phyloP scores from a whole-genome alignment of 1,284 basidiomycete genomes.

The Xerocomus amazonicus region DNA sequence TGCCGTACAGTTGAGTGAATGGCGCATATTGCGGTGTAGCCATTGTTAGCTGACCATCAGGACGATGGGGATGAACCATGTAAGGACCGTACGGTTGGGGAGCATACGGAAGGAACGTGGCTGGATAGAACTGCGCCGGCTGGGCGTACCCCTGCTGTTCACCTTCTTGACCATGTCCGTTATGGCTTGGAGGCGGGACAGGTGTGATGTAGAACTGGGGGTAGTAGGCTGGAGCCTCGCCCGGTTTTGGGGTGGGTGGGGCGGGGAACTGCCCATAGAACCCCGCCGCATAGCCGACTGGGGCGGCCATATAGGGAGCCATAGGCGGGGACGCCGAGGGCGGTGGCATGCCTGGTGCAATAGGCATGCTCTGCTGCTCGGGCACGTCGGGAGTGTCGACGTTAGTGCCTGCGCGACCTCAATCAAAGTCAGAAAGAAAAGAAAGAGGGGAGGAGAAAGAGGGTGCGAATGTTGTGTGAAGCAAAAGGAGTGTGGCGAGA shows the following conservation, averaged over 20 bases:
- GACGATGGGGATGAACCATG: slow-evolving; percentile 44
- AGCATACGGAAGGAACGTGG: slow-evolving; percentile 45
- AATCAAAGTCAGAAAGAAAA: slow-evolving; percentile 39
- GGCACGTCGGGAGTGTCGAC: slow-evolving; percentile 49
- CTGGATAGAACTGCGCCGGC: slow-evolving; percentile 48
- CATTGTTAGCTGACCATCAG: slow-evolving; percentile 40
- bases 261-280: slow-evolving; percentile 51
- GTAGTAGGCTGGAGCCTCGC: slow-evolving; percentile 48
- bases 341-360: slow-evolving; percentile 42
- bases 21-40: slow-evolving; percentile 35
- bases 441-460: slow-evolving; percentile 8
- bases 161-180: slow-evolving; percentile 42
- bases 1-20: slow-evolving; percentile 35
- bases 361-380: slow-evolving; percentile 41
- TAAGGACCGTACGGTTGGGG: slow-evolving; percentile 50
- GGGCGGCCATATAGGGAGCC: slow-evolving; percentile 43
- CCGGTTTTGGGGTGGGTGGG: slow-evolving; percentile 46
- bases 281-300: slow-evolving; percentile 41
- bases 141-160: slow-evolving; percentile 43
- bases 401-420: slow-evolving; percentile 54
- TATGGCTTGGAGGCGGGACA: slow-evolving; percentile 40
- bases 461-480: slow-evolving; percentile 13
- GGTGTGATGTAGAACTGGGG: slow-evolving; percentile 48
- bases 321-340: slow-evolving; percentile 44
- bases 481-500: slow-evolving; percentile 21